phyloP scores from a whole-genome alignment of 768 basidiomycete species.

The Xerocomus brunneocitrinus region DNA sequence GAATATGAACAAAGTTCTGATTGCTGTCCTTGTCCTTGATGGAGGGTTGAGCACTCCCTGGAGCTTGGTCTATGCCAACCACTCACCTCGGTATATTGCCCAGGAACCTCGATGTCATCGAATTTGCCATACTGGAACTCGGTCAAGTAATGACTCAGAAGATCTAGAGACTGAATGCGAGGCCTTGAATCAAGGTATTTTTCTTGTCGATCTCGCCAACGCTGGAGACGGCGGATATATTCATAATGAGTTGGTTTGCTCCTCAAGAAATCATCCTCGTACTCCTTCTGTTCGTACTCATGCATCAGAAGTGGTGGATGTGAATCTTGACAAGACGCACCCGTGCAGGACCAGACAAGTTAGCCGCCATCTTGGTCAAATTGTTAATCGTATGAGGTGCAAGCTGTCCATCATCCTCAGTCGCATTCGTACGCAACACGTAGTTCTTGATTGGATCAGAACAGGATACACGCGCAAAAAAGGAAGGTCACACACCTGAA shows the following conservation, averaged over 20 bases:
- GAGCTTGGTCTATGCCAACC: not conserved
- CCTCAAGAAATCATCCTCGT: constrained; percentile 85
- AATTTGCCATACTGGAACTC: constrained; percentile 98
- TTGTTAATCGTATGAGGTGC: constrained; percentile 50
- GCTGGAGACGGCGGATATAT: constrained; percentile 84
- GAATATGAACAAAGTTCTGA: constrained; percentile 84
- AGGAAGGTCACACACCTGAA: constrained; percentile 52
- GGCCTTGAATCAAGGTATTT: constrained; percentile 76
- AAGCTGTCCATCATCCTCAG: constrained; percentile 67
- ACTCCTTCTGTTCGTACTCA: constrained; percentile 58
- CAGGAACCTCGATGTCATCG: constrained; percentile 97
- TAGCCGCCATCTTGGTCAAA: constrained; percentile 55
- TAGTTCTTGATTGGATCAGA: constrained; percentile 48
- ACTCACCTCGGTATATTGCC: constrained; percentile 91
- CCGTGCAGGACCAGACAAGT: constrained; percentile 52
- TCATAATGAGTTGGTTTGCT: constrained; percentile 78
- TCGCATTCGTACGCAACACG: constrained; percentile 56
- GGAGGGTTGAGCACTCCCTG: constrained; percentile 5
- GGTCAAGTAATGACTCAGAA: constrained; percentile 86
- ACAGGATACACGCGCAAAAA: not conserved
- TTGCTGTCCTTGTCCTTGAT: constrained; percentile 89
- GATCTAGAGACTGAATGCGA: constrained; percentile 77
- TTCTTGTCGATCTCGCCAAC: constrained; percentile 92
- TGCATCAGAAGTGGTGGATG: not conserved
- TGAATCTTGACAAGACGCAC: constrained; percentile 35